phyloP scores from a whole-genome alignment of 1,139 yeast genomes.

The Nakaseomyces delphensis region DNA sequence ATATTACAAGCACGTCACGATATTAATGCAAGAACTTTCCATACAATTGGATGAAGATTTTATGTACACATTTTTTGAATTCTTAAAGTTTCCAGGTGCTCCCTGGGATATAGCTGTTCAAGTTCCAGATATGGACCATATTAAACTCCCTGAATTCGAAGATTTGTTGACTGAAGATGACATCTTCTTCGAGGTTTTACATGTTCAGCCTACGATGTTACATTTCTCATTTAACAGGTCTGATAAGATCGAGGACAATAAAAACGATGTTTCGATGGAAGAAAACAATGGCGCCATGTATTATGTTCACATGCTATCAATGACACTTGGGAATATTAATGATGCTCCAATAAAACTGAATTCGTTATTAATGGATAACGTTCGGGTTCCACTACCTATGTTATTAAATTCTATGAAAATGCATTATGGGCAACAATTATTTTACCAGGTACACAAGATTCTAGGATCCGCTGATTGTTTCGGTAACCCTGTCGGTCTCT shows the following conservation, averaged over 20 bases:
- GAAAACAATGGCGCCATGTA: slow-evolving; percentile 62
- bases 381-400: slow-evolving; percentile 75
- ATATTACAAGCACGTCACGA: slow-evolving; percentile 84
- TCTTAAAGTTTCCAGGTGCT: slow-evolving; percentile 64
- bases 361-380: slow-evolving; percentile 79
- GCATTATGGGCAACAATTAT: slow-evolving; percentile 87
- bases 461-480: slow-evolving; percentile 93
- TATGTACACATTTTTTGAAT: slow-evolving; percentile 71
- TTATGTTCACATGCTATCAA: slow-evolving; percentile 76
- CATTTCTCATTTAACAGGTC: slow-evolving; percentile 90
- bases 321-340: slow-evolving; percentile 95
- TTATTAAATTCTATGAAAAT: slow-evolving; percentile 64
- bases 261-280: slow-evolving; percentile 42
- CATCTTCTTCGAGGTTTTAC: slow-evolving; percentile 84
- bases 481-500: slow-evolving; percentile 95
- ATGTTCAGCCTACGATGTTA: slow-evolving; percentile 82
- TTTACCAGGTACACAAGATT: slow-evolving; percentile 86
- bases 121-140: slow-evolving; percentile 35
- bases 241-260: slow-evolving; percentile 57
- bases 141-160: slow-evolving; percentile 63
- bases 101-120: slow-evolving; percentile 44
- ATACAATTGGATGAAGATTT: slow-evolving; percentile 92
- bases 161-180: slow-evolving; percentile 55
- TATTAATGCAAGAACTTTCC: slow-evolving; percentile 82
- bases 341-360: slow-evolving; percentile 92